phyloP scores from a whole-genome alignment of 2,329 filamentous ascomycete genomes.

The Huntiella moniliformis region DNA sequence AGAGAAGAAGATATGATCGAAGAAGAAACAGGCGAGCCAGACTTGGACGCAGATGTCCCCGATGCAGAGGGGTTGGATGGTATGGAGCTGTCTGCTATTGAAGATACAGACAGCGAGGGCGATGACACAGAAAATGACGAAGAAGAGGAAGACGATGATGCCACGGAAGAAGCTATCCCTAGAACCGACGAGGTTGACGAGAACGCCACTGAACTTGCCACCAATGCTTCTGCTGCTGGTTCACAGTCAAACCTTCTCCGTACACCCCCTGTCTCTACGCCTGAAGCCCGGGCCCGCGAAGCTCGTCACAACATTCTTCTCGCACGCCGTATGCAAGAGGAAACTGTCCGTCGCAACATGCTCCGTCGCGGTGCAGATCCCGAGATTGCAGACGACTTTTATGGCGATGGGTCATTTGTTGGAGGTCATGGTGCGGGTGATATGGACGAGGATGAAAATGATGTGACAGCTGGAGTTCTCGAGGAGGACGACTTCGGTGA shows the following conservation, averaged over 20 bases:
- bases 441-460: conserved; percentile 4
- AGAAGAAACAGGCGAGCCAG: conserved; percentile 35
- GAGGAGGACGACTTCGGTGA: conserved; percentile 39
- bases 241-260: neutral
- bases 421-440: neutral
- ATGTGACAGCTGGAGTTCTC: conserved; percentile 31
- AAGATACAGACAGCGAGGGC: conserved; percentile 22
- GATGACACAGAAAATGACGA: conserved; percentile 20
- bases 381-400: conserved; percentile 30
- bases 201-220: conserved; percentile 16
- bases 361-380: conserved; percentile 17
- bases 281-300: conserved; percentile 19
- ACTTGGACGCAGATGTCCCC: conserved; percentile 58
- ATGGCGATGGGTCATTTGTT: conserved; percentile 28
- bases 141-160: conserved; percentile 24
- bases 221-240: neutral
- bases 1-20: conserved; percentile 33
- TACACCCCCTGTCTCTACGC: conserved; percentile 13
- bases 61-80: conserved; percentile 31
- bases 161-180: conserved; percentile 18
- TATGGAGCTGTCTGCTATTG: conserved; percentile 19
- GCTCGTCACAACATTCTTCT: conserved; percentile 31
- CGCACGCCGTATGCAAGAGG: conserved; percentile 34
- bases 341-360: conserved; percentile 35
- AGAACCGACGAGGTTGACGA: conserved; percentile 20